Percentiles rank a stretch among this genome's conserved stretches.
Evolutionary conservation across 805 yeast species (phyloP).

Genomic region (Komagataella pseudopastoris): DNA sequence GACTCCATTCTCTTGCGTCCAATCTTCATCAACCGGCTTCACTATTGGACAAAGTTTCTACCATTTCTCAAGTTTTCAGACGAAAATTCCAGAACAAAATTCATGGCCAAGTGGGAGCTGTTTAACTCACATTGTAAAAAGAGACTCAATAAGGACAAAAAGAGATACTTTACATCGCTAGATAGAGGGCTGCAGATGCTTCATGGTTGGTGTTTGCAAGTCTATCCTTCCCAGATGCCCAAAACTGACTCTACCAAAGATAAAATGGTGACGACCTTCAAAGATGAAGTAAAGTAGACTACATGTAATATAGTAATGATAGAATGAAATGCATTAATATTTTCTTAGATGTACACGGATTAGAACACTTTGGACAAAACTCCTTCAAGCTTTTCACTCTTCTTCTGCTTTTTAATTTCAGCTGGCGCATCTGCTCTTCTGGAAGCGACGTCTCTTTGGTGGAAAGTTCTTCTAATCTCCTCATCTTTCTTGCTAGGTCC

Average conservation of each 20-base stretch:
- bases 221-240: background rate
- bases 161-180: background rate
- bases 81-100: background rate
- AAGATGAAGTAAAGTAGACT: background rate
- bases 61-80: slow-evolving; percentile 3
- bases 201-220: background rate
- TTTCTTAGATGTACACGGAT: background rate
- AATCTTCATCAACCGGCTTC: background rate
- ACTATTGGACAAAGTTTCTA: background rate
- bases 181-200: background rate
- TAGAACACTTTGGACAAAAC: slow-evolving; percentile 43
- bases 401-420: slow-evolving; percentile 25
- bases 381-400: slow-evolving; percentile 23
- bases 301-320: background rate
- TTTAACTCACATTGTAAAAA: background rate
- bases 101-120: background rate
- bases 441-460: slow-evolving; percentile 57
- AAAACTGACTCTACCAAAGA: background rate
- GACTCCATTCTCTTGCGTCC: background rate
- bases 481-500: slow-evolving; percentile 10
- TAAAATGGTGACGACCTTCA: background rate
- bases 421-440: slow-evolving; percentile 50
- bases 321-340: background rate
- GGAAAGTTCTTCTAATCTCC: slow-evolving; percentile 44
- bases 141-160: background rate